Percentiles rank a stretch among this genome's conserved stretches.
These are phyloP conservation scores for Neltuma alba DNA, from an alignment of 306 rosid genomes.

Conservation along the genomic window DNA sequence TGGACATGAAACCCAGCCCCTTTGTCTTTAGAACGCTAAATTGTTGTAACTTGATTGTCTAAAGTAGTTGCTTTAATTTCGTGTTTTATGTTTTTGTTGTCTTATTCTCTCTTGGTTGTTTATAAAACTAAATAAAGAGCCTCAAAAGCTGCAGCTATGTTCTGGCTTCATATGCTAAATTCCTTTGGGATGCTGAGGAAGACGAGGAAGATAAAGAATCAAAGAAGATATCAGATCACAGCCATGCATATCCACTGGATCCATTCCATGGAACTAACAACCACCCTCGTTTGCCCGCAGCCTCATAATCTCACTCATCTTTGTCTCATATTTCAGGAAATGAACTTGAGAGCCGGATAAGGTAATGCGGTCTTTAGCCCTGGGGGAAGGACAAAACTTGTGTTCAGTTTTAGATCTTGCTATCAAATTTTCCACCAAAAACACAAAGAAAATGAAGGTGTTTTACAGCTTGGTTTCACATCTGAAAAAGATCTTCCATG, in stretches of 20 bases:
- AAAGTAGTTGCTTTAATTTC: neutral
- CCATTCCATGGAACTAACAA: constrained; percentile 40
- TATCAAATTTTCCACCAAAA: neutral
- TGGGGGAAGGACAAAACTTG: neutral
- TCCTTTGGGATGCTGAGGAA: constrained; percentile 82
- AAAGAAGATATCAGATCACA: constrained; percentile 35
- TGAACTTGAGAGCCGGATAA: constrained; percentile 4
- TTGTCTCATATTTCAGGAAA: constrained; percentile 22
- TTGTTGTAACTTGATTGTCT: neutral
- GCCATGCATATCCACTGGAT: constrained; percentile 33
- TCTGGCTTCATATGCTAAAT: constrained; percentile 74
- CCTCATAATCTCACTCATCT: constrained; percentile 37
- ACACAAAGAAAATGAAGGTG: neutral
- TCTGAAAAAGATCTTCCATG: no score
- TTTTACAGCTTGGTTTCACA: no score
- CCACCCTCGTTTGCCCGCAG: constrained; percentile 46
- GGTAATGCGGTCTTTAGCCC: neutral
- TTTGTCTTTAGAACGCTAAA: neutral
- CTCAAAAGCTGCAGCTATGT: constrained; percentile 62
- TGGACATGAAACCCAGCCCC: neutral
- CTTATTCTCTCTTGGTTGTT: neutral
- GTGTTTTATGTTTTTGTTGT: neutral
- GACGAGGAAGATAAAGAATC: constrained; percentile 48
- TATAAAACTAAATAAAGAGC: constrained; percentile 28
- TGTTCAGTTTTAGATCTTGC: neutral